These are phyloP conservation scores for Styphnolobium japonicum DNA, from an alignment of 306 rosid genomes.

Conservation along the genomic window DNA sequence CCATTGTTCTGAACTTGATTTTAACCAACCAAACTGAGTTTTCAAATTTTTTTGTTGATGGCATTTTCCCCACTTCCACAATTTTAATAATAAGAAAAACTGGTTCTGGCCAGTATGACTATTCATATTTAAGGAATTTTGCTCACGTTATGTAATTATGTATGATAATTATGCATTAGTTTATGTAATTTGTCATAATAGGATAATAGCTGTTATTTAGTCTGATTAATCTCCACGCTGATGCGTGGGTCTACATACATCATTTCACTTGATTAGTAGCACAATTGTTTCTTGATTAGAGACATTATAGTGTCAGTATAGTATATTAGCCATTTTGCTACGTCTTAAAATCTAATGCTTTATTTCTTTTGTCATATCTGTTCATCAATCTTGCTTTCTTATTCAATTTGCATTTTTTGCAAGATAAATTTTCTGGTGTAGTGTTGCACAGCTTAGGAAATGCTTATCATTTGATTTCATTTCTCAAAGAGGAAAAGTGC, in stretches of 20 bases:
- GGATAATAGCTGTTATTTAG: neutral
- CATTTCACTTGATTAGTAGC: neutral
- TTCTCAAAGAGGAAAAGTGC: neutral
- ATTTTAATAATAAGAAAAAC: neutral
- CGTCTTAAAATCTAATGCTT: neutral
- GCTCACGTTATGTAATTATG: neutral
- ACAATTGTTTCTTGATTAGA: neutral
- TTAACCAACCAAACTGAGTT: neutral
- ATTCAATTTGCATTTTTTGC: neutral
- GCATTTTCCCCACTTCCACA: neutral
- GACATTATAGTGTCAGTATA: neutral
- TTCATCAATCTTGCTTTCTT: neutral
- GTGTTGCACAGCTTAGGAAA: neutral
- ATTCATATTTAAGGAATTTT: neutral
- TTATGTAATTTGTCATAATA: neutral
- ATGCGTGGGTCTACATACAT: neutral
- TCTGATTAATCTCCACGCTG: neutral
- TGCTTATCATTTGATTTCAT: neutral
- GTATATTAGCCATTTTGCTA: neutral
- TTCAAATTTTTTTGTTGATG: neutral
- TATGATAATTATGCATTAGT: neutral
- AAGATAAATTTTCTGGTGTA: neutral
- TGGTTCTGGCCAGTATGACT: neutral
- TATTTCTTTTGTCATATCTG: neutral
- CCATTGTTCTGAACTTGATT: slow-evolving; percentile 14